Percentiles rank a stretch among this genome's conserved stretches.
Evolutionary conservation across 768 basidiomycete genomes (phyloP).

Genomic region (Xerocomus potaroensis): DNA sequence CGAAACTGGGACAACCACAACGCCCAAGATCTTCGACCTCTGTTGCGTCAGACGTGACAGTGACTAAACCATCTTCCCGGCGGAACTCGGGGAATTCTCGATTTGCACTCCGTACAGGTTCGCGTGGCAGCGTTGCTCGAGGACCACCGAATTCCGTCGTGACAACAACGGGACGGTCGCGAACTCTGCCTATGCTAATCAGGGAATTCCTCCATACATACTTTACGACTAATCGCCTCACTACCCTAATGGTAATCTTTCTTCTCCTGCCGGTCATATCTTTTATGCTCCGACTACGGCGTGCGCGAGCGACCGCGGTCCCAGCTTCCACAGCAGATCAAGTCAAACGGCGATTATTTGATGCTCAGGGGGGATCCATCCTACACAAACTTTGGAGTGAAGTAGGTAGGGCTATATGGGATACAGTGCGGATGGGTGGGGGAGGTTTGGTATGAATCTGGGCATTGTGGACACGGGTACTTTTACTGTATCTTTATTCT

Average conservation of each 20-base stretch:
- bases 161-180: slow-evolving; percentile 17
- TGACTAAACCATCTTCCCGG: slow-evolving; percentile 17
- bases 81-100: slow-evolving; percentile 5
- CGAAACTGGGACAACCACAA: slow-evolving; percentile 13
- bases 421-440: slow-evolving; percentile 74
- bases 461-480: background rate
- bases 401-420: slow-evolving; percentile 48
- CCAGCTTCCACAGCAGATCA: slow-evolving; percentile 47
- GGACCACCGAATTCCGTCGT: slow-evolving; percentile 8
- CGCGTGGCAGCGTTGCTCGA: slow-evolving; percentile 16
- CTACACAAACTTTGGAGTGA: slow-evolving; percentile 48
- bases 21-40: slow-evolving; percentile 23
- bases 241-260: slow-evolving; percentile 41
- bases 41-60: slow-evolving; percentile 22
- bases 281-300: slow-evolving; percentile 49
- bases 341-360: slow-evolving; percentile 52
- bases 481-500: slow-evolving; percentile 20
- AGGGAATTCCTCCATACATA: slow-evolving; percentile 47
- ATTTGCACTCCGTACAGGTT: slow-evolving; percentile 8
- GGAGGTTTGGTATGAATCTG: slow-evolving; percentile 58
- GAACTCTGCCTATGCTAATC: slow-evolving; percentile 41
- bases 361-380: slow-evolving; percentile 34
- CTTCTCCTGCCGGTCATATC: slow-evolving; percentile 41
- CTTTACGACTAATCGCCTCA: slow-evolving; percentile 42
- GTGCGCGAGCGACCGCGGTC: slow-evolving; percentile 28